Percentiles rank a stretch among this genome's conserved stretches.
Evolutionary conservation across 2,329 filamentous ascomycete species (phyloP).

Genomic region (Clarireedia hainanense): DNA sequence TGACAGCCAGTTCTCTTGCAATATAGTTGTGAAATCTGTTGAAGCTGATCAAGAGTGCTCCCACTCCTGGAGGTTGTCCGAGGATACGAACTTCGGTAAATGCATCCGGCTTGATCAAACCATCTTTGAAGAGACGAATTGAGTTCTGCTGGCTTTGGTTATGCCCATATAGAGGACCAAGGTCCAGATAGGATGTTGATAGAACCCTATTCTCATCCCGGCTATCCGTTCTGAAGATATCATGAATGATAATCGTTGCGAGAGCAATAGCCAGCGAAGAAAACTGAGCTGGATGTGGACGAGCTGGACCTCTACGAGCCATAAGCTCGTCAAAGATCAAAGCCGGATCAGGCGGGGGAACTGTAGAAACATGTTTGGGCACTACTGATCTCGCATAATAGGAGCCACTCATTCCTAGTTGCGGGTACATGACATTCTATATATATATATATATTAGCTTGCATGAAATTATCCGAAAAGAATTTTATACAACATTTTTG

Average conservation of each 20-base stretch:
- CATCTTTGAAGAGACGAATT: slow-evolving; percentile 54
- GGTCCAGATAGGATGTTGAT: slow-evolving; percentile 28
- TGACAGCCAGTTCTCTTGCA: too few species aligned
- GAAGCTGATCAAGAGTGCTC: too few species aligned
- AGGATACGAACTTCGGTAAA: too few species aligned
- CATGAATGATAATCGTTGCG: slow-evolving; percentile 44
- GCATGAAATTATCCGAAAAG: too few species aligned
- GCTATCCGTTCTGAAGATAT: slow-evolving; percentile 32
- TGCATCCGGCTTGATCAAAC: slow-evolving; percentile 52
- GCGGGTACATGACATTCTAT: slow-evolving; percentile 56
- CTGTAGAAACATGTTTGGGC: slow-evolving; percentile 54
- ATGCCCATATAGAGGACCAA: slow-evolving; percentile 37
- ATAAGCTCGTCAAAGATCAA: slow-evolving; percentile 46
- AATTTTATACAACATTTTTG: too few species aligned
- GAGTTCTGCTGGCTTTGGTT: slow-evolving; percentile 20
- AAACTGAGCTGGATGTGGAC: slow-evolving; percentile 34
- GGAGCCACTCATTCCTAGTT: slow-evolving; percentile 58
- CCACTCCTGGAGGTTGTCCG: too few species aligned
- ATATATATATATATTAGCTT: too few species aligned
- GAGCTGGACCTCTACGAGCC: slow-evolving; percentile 12
- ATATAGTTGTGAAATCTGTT: too few species aligned
- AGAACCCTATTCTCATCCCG: slow-evolving; percentile 15
- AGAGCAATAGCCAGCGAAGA: slow-evolving; percentile 40
- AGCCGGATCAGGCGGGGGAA: slow-evolving; percentile 57
- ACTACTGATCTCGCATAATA: slow-evolving; percentile 59